A percentile compares a stretch with the other conserved stretches of the same genome.
These are phyloP conservation scores for Phaffomyces antillensis DNA, from an alignment of 805 yeast species.

Conservation along the genomic window DNA sequence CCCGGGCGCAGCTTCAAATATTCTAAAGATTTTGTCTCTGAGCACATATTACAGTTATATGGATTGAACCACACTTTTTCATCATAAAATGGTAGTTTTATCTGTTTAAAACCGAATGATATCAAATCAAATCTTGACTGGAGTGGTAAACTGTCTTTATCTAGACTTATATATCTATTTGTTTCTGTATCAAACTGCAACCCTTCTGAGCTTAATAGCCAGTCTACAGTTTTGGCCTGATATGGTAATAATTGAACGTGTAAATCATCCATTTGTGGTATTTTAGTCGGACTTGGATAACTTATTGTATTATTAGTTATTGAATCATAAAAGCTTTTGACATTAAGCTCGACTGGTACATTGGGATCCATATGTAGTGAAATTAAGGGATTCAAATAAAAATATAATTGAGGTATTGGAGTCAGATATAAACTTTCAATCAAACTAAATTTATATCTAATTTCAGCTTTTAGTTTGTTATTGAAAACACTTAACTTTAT, in stretches of 20 bases:
- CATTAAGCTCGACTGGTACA: slow-evolving; percentile 9
- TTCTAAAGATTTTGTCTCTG: slow-evolving; percentile 25
- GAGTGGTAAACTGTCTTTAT: neutral
- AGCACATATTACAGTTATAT: slow-evolving; percentile 41
- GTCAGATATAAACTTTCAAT: neutral
- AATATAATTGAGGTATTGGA: too few species aligned
- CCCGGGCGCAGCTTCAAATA: slow-evolving; percentile 14
- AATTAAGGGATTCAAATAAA: neutral
- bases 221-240: slow-evolving; percentile 46
- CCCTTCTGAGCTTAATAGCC: slow-evolving; percentile 51
- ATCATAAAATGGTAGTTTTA: slow-evolving; percentile 9
- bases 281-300: slow-evolving; percentile 8
- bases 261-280: slow-evolving; percentile 33
- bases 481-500: neutral
- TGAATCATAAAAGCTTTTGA: slow-evolving; percentile 41
- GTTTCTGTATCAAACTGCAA: slow-evolving; percentile 27
- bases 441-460: neutral
- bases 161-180: neutral
- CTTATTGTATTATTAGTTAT: slow-evolving; percentile 38
- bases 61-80: slow-evolving; percentile 38
- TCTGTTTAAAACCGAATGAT: slow-evolving; percentile 47
- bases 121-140: slow-evolving; percentile 25
- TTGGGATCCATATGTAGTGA: neutral
- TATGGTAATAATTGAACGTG: slow-evolving; percentile 39
- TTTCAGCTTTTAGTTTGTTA: neutral